A percentile compares a stretch with the other conserved stretches of the same genome.
These are phyloP conservation scores for Zoysia pacifica DNA, from an alignment of 176 grass and related monocot species.

Conservation along the genomic window DNA sequence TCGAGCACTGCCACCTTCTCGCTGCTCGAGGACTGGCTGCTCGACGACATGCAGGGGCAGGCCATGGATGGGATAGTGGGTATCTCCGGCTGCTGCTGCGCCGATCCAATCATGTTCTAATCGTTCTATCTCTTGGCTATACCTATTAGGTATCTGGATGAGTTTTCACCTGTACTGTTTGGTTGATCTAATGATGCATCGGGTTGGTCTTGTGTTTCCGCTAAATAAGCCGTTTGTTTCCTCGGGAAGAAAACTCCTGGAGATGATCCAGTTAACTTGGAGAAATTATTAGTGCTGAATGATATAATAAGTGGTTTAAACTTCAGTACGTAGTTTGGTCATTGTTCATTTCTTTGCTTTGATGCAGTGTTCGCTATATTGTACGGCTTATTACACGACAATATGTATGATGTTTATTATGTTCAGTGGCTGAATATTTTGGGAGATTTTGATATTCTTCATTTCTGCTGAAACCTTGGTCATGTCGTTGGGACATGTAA, in stretches of 20 bases:
- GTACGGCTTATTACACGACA: not conserved
- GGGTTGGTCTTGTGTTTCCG: conserved; percentile 32
- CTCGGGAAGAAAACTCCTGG: conserved; percentile 18
- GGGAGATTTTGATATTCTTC: not conserved
- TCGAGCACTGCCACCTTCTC: conserved; percentile 34
- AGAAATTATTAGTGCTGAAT: conserved; percentile 20
- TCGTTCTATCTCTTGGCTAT: not conserved
- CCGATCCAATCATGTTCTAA: conserved; percentile 61
- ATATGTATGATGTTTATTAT: not conserved
- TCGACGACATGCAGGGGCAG: conserved; percentile 52
- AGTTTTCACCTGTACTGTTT: conserved; percentile 14
- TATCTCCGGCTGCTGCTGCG: conserved; percentile 41
- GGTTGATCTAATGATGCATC: not conserved
- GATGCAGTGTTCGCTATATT: not conserved
- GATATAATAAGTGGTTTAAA: conserved; percentile 35
- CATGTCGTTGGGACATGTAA: no score
- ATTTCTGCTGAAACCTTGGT: not conserved
- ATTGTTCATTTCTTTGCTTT: not conserved
- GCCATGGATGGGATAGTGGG: conserved; percentile 48
- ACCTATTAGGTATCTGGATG: conserved; percentile 1
- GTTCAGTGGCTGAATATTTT: not conserved
- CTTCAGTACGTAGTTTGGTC: not conserved
- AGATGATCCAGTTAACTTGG: conserved; percentile 32
- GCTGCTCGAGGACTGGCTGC: conserved; percentile 58
- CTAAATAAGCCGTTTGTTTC: conserved; percentile 50